These are phyloP conservation scores for Zymoseptoria ardabiliae DNA, from an alignment of 2,329 filamentous ascomycete genomes.

Conservation along the genomic window DNA sequence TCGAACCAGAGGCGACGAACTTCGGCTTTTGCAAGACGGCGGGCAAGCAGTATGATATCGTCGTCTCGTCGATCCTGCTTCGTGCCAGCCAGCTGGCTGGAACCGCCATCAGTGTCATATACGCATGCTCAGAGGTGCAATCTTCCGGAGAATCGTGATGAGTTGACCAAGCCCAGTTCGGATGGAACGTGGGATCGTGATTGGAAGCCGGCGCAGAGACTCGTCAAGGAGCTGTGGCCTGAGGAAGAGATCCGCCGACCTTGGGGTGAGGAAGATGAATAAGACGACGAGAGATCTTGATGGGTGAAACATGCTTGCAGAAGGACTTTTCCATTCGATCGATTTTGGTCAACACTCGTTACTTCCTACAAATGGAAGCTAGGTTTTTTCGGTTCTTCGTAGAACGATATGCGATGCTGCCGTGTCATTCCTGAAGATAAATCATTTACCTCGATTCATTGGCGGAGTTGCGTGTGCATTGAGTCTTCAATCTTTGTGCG, in stretches of 20 bases:
- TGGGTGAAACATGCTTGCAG: too few relatives aligned
- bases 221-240: not conserved
- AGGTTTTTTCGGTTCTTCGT: too few relatives aligned
- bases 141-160: not conserved
- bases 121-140: too few relatives aligned
- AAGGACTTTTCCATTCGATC: too few relatives aligned
- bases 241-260: not conserved
- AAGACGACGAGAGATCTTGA: not conserved
- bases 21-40: slow-evolving; percentile 2
- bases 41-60: slow-evolving; percentile 1
- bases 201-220: not conserved
- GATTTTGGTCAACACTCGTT: too few relatives aligned
- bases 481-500: too few relatives aligned
- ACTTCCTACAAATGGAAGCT: too few relatives aligned
- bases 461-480: too few relatives aligned
- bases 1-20: not conserved
- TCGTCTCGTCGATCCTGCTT: slow-evolving; percentile 1
- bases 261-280: not conserved
- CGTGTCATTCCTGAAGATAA: too few relatives aligned
- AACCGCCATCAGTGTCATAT: not conserved
- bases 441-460: too few relatives aligned
- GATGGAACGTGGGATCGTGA: not conserved
- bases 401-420: too few relatives aligned
- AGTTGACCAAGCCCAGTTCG: not conserved
- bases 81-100: not conserved